Conservation (phyloP, 441 rosid species). For the Capsella rubella region DNA sequence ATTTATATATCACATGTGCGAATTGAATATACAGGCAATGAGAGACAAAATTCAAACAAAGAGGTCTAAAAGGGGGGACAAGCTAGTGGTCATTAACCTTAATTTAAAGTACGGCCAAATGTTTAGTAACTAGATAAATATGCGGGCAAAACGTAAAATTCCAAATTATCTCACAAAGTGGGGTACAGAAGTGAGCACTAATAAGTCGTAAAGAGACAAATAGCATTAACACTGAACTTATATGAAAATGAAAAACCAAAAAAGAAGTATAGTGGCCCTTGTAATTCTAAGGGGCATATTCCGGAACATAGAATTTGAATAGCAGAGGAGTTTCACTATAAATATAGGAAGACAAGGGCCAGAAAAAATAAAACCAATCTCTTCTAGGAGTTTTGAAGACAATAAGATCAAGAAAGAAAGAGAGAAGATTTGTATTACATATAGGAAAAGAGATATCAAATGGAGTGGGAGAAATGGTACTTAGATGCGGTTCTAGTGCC, state of each 20-base stretch:
- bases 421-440: conserved; percentile 6
- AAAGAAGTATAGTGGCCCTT: conserved; percentile 33
- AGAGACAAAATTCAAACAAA: background rate
- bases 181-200: conserved; percentile 43
- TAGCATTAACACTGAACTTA: conserved; percentile 21
- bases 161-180: conserved; percentile 35
- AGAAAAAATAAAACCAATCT: conserved; percentile 10
- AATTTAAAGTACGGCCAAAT: conserved; percentile 25
- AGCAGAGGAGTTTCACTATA: conserved; percentile 33
- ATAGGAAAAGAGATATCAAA: conserved; percentile 31
- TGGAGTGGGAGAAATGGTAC: conserved; percentile 86
- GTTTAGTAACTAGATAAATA: conserved; percentile 26
- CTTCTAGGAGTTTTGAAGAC: conserved; percentile 31
- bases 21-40: conserved; percentile 16
- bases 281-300: conserved; percentile 30
- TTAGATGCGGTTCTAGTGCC: conserved; percentile 81
- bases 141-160: conserved; percentile 21
- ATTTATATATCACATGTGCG: conserved; percentile 7
- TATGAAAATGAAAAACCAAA: conserved; percentile 1
- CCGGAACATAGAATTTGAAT: conserved; percentile 4
- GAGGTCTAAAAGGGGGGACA: conserved; percentile 17
- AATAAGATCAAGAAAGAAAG: conserved; percentile 26
- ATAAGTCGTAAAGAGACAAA: conserved; percentile 27
- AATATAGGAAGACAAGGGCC: conserved; percentile 34
- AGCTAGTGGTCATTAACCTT: conserved; percentile 15